Conservation (phyloP, 805 yeast species). For the Starmerella ratchasimensis region DNA sequence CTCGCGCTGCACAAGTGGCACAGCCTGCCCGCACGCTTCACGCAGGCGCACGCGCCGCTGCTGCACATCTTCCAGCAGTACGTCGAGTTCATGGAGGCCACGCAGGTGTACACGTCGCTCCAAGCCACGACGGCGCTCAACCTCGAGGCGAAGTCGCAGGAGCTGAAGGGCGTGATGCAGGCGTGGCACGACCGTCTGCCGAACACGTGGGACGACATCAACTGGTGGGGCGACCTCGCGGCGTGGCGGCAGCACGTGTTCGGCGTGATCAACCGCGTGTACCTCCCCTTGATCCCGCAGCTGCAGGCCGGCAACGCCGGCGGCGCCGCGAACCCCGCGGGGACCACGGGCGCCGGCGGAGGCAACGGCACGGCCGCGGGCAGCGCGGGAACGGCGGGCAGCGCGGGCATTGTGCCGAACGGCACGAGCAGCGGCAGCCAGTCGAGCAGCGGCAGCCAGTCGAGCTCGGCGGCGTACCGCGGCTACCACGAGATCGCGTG, state of each 20-base stretch:
- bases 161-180: conserved; percentile 81
- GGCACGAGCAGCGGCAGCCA: too few species aligned
- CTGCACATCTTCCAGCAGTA: conserved; percentile 93
- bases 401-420: conserved; percentile 29
- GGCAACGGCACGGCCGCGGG: too few species aligned
- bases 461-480: conserved; percentile 89
- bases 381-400: too few species aligned
- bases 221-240: conserved; percentile 92
- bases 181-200: conserved; percentile 98
- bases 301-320: conserved; percentile 49
- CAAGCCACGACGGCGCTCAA: conserved; percentile 85
- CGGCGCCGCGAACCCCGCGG: conserved; percentile 31
- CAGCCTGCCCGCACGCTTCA: conserved; percentile 55
- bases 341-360: conserved; percentile 33
- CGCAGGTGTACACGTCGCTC: conserved; percentile 78
- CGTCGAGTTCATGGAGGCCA: conserved; percentile 94
- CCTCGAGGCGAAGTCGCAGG: conserved; percentile 84
- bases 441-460: not conserved
- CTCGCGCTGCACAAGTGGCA: conserved; percentile 86
- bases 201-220: conserved; percentile 93
- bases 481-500: conserved; percentile 99
- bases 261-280: conserved; percentile 86
- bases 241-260: conserved; percentile 99
- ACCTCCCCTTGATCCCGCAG: conserved; percentile 81
- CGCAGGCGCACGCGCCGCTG: conserved; percentile 72